phyloP scores from a whole-genome alignment of 1,284 basidiomycete species.

The Papiliotrema laurentii region DNA sequence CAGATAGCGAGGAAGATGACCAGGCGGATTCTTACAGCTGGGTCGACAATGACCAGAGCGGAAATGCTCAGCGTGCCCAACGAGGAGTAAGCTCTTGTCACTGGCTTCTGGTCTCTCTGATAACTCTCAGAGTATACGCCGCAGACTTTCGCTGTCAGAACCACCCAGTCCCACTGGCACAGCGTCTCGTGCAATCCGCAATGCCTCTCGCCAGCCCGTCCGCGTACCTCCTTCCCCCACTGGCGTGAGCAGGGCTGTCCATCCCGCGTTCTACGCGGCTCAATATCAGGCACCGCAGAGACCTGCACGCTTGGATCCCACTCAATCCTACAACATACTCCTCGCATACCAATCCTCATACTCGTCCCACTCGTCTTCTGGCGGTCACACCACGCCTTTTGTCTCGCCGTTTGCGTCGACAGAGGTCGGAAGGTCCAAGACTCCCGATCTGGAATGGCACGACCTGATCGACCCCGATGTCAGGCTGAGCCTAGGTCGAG shows the following conservation, averaged over 20 bases:
- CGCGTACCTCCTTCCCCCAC: not conserved
- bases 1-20: slow-evolving; percentile 18
- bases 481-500: slow-evolving; percentile 61
- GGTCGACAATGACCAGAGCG: too few species aligned
- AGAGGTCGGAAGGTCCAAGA: slow-evolving; percentile 4
- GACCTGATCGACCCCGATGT: slow-evolving; percentile 64
- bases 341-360: slow-evolving; percentile 27
- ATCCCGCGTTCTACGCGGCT: not conserved
- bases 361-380: slow-evolving; percentile 6
- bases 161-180: slow-evolving; percentile 1
- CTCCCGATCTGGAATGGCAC: slow-evolving; percentile 60
- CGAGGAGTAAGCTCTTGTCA: too few species aligned
- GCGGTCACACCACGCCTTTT: slow-evolving; percentile 3
- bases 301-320: slow-evolving; percentile 8
- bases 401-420: slow-evolving; percentile 8
- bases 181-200: not conserved
- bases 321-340: slow-evolving; percentile 29
- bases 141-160: not conserved
- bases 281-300: not conserved
- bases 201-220: not conserved
- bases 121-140: too few species aligned
- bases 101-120: too few species aligned
- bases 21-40: slow-evolving; percentile 26
- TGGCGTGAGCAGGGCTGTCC: not conserved
- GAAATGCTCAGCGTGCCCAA: too few species aligned